These are phyloP conservation scores for Musa balbisiana DNA, from an alignment of 202 grass and related monocot species.

Conservation along the genomic window DNA sequence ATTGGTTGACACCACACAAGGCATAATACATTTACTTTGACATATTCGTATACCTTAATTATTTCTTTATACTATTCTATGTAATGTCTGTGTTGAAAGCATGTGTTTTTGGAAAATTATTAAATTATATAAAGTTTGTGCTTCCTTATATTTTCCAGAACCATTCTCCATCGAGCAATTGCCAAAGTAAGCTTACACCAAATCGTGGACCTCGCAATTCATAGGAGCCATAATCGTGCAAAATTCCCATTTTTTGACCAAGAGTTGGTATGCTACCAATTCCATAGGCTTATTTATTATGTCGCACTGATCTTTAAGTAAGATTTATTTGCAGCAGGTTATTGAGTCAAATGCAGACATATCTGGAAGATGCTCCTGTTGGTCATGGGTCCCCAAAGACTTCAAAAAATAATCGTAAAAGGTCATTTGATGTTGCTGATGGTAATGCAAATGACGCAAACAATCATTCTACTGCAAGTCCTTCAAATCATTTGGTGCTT, in stretches of 20 bases:
- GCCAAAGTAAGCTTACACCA: neutral
- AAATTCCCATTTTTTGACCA: neutral
- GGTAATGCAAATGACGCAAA: slow-evolving; percentile 10
- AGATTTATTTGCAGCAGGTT: neutral
- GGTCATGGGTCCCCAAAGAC: slow-evolving; percentile 9
- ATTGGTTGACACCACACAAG: no score
- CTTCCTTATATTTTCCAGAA: neutral
- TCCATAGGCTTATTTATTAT: neutral
- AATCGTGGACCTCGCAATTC: neutral
- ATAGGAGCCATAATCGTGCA: neutral
- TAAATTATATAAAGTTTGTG: neutral
- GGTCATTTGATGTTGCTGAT: slow-evolving; percentile 25
- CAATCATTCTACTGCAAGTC: slow-evolving; percentile 27
- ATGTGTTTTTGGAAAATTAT: neutral
- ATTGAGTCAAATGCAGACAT: slow-evolving; percentile 20
- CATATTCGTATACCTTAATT: no score
- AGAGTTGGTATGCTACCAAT: neutral
- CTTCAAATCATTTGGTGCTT: slow-evolving; percentile 49
- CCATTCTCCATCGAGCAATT: neutral
- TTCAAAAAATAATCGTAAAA: slow-evolving; percentile 30
- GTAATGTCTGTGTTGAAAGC: no score
- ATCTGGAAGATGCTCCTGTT: slow-evolving; percentile 22
- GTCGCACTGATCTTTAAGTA: neutral
- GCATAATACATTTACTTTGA: no score
- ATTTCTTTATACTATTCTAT: no score